Base-by-base conservation (phyloP, 352 stramenopile species). In the Pythium volutum region DNA sequence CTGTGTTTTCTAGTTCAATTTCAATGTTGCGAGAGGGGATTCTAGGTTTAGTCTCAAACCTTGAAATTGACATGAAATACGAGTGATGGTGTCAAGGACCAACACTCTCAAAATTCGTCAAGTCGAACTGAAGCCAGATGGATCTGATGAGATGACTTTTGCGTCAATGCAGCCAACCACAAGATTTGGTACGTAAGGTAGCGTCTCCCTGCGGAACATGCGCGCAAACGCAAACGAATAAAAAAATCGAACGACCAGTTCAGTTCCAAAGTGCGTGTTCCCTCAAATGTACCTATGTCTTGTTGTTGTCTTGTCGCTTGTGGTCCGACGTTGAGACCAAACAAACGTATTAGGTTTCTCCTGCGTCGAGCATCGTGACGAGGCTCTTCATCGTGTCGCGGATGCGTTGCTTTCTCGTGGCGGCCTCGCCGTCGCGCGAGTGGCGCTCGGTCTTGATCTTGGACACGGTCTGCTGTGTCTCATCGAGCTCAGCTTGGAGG, bases 41-140 rank as follows among this genome's bases (percentile, higher is more conserved):
- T 49, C 18, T 26, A 34, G 15, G 31, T 46, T 36, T 36, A 36
- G 31, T 36, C 31, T 36, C 1, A 3, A 20, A 22, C 36, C 36
- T 43, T 4, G 46, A 33, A 53, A 38, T 10, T n/a, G 2, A 9
- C 46, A 29, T 6, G 20, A 45, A 45, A 45, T 29, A 16, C 66
- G 66, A 70, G 59, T 73, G 66, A 67, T 73, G 66, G 66, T 73
- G 51, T 34, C 0, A 1, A 3, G 0, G n/a, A 61, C 54, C 54
- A 61, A n/a, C 54, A 61, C 54, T 61, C 41, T 52, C 52, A 42
- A 27, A 10, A 26, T 27, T 22, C 16, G 11, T 7, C 22, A n/a
- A 7, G 23, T 16, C 26, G 34, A 50, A 38, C 43, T n/a, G 52
- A 59, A 49, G 50, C 50, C 52, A 48, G 6, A 4, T 38, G 8